phyloP scores from a whole-genome alignment of 208 protist species.

The Crithidia thermophila region DNA sequence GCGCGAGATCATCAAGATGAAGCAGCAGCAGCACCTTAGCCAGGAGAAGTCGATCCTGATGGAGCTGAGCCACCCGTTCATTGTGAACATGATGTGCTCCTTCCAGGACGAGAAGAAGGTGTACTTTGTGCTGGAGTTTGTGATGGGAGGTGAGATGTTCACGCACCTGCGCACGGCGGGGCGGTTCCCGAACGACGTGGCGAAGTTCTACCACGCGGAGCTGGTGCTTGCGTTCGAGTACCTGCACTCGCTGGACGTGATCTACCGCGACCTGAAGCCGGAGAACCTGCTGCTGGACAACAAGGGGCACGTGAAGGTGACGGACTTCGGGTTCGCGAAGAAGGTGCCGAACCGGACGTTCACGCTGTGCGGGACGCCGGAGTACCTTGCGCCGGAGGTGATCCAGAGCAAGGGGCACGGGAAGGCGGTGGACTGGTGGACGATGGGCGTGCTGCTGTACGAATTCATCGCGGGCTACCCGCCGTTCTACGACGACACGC shows the following conservation, averaged over 20 bases:
- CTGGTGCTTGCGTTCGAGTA: slow-evolving; percentile 92
- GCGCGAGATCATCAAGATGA: slow-evolving; percentile 88
- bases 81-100: slow-evolving; percentile 94
- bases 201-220: slow-evolving; percentile 94
- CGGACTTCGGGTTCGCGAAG: slow-evolving; percentile 90
- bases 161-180: slow-evolving; percentile 84
- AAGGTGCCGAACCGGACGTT: slow-evolving; percentile 80
- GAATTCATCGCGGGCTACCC: slow-evolving; percentile 95
- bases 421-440: slow-evolving; percentile 98
- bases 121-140: slow-evolving; percentile 94
- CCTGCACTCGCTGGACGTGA: slow-evolving; percentile 90
- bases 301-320: slow-evolving; percentile 87
- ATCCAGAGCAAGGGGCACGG: slow-evolving; percentile 93
- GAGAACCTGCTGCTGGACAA: slow-evolving; percentile 98
- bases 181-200: slow-evolving; percentile 87
- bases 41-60: slow-evolving; percentile 93
- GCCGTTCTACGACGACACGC: slow-evolving; percentile 93
- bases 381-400: slow-evolving; percentile 94
- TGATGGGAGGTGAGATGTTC: slow-evolving; percentile 93
- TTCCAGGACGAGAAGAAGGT: slow-evolving; percentile 94
- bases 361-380: slow-evolving; percentile 90
- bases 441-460: slow-evolving; percentile 95
- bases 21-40: slow-evolving; percentile 85
- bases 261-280: slow-evolving; percentile 98
- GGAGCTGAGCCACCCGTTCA: slow-evolving; percentile 92